phyloP scores from a whole-genome alignment of 225 moss, liverwort and hornwort genomes.

The Bryum argenteum region DNA sequence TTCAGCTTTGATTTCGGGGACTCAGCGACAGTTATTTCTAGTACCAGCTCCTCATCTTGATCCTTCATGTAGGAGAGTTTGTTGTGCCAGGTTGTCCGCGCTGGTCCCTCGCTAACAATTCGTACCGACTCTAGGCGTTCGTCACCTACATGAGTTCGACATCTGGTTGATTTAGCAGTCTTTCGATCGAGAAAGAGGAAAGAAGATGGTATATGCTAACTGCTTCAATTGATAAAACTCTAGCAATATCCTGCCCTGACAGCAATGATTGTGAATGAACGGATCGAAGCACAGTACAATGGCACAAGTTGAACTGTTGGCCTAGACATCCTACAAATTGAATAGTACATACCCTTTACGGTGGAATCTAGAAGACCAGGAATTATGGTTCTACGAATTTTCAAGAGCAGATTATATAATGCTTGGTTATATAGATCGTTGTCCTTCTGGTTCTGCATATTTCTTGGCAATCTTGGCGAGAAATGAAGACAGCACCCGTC shows the following conservation, averaged over 20 bases:
- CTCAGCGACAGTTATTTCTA: constrained; percentile 60
- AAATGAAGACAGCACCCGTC: constrained; percentile 75
- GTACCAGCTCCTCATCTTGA: constrained; percentile 63
- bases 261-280: background rate
- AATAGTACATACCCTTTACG: constrained; percentile 61
- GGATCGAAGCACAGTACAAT: constrained; percentile 1
- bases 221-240: constrained; percentile 5
- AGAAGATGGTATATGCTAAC: background rate
- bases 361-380: constrained; percentile 67
- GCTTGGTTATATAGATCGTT: constrained; percentile 39
- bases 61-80: constrained; percentile 21
- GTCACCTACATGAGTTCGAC: constrained; percentile 51
- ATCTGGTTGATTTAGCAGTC: background rate
- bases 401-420: constrained; percentile 47
- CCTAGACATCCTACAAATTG: constrained; percentile 7
- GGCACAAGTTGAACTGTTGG: constrained; percentile 14
- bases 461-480: constrained; percentile 55
- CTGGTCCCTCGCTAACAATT: constrained; percentile 67
- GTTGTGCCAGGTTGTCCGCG: constrained; percentile 60
- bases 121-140: constrained; percentile 75
- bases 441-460: constrained; percentile 45
- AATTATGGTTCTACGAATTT: constrained; percentile 61
- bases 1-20: constrained; percentile 43
- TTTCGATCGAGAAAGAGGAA: background rate
- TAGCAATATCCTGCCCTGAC: constrained; percentile 2